Evolutionary conservation across 2,329 filamentous ascomycete genomes (phyloP).

Genomic region (Aspergillus costaricaensis): DNA sequence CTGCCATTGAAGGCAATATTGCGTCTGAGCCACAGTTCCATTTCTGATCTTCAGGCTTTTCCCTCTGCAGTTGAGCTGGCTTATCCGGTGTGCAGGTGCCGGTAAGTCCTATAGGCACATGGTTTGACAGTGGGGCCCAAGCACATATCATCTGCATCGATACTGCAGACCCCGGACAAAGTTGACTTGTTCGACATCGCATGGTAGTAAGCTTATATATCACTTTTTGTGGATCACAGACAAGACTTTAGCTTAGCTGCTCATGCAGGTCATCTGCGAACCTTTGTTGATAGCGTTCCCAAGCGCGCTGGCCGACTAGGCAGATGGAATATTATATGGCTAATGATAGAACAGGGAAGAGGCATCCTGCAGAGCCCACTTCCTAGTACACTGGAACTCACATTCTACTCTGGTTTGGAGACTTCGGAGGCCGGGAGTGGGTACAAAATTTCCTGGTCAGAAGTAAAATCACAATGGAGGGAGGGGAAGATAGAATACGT

Average conservation of each 20-base stretch:
- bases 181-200: conserved; percentile 18
- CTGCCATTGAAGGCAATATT: conserved; percentile 2
- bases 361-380: not conserved
- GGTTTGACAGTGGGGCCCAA: conserved; percentile 10
- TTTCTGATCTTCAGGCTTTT: conserved; percentile 15
- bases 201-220: conserved; percentile 16
- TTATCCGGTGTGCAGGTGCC: conserved; percentile 20
- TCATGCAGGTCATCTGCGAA: conserved; percentile 10
- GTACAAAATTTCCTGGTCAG: not conserved
- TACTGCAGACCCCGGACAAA: conserved; percentile 13
- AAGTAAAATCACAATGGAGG: not conserved
- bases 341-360: not conserved
- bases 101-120: conserved; percentile 19
- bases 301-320: conserved; percentile 11
- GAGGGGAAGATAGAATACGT: not conserved
- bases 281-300: conserved; percentile 3
- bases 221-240: conserved; percentile 12
- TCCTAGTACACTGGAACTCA: not conserved
- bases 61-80: conserved; percentile 19
- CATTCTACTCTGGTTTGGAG: not conserved
- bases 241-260: conserved; percentile 10
- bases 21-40: not conserved
- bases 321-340: not conserved
- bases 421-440: not conserved
- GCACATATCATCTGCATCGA: conserved; percentile 21